These are phyloP conservation scores for Ogataea sp. DNA, from an alignment of 805 yeast species.

Conservation along the genomic window DNA sequence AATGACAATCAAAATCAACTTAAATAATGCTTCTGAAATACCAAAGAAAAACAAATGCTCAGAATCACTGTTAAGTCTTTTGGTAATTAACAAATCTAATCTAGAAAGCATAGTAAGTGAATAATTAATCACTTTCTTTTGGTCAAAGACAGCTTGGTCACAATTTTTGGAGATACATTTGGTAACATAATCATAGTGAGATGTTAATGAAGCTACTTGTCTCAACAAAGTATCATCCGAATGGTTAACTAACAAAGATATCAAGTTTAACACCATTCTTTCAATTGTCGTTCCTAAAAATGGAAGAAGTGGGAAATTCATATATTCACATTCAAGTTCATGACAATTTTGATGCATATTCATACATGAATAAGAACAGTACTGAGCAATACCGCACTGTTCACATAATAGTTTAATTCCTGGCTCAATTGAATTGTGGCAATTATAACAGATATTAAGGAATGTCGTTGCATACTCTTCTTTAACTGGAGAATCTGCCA, in stretches of 20 bases:
- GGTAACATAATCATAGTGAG: not conserved
- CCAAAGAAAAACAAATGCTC: too few relatives aligned
- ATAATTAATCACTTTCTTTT: not conserved
- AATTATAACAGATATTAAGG: too few relatives aligned
- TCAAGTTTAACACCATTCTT: too few relatives aligned
- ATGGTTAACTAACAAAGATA: too few relatives aligned
- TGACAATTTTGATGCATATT: constrained; percentile 8
- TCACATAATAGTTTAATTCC: too few relatives aligned
- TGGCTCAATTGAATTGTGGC: too few relatives aligned
- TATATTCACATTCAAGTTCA: constrained; percentile 10
- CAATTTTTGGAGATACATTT: too few relatives aligned
- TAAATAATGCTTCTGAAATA: constrained; percentile 9
- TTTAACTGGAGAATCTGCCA: constrained; percentile 6
- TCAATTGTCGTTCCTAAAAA: too few relatives aligned
- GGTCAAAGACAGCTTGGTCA: too few relatives aligned
- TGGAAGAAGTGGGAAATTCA: too few relatives aligned
- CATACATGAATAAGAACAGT: constrained; percentile 11
- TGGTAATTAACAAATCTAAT: too few relatives aligned
- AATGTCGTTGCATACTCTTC: constrained; percentile 8
- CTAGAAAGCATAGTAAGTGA: not conserved
- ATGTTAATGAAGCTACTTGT: constrained; percentile 1
- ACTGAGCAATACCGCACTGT: constrained; percentile 7
- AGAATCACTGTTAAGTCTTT: too few relatives aligned
- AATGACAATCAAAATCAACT: constrained; percentile 11
- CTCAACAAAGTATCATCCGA: constrained; percentile 2